Conservation (phyloP, 2,329 filamentous ascomycete genomes). For the Acephala macrosclerotiorum region DNA sequence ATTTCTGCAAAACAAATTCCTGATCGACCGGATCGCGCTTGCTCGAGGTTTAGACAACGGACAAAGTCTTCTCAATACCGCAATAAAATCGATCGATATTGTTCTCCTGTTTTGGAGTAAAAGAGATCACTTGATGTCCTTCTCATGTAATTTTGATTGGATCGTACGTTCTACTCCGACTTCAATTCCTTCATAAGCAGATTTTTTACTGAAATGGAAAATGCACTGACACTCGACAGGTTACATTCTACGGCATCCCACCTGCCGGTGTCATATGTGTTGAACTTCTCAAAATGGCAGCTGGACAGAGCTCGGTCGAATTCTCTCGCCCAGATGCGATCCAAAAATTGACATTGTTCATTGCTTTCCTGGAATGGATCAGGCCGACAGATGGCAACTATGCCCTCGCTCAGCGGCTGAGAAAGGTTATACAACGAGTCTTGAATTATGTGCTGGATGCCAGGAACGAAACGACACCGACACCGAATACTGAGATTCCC, state of each 20-base stretch:
- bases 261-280: slow-evolving; percentile 41
- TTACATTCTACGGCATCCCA: slow-evolving; percentile 38
- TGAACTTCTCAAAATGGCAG: slow-evolving; percentile 38
- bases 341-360: slow-evolving; percentile 42
- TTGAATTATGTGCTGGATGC: slow-evolving; percentile 38
- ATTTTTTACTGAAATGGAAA: too few relatives aligned
- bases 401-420: slow-evolving; percentile 35
- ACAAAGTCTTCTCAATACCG: slow-evolving; percentile 38
- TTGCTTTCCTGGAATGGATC: slow-evolving; percentile 43
- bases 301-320: slow-evolving; percentile 22
- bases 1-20: slow-evolving; percentile 41
- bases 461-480: not conserved
- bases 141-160: slow-evolving; percentile 39
- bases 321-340: slow-evolving; percentile 40
- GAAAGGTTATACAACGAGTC: slow-evolving; percentile 36
- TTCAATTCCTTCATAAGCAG: not conserved
- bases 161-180: slow-evolving; percentile 32
- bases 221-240: slow-evolving; percentile 4
- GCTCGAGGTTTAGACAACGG: slow-evolving; percentile 33
- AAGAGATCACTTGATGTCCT: slow-evolving; percentile 36
- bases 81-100: slow-evolving; percentile 41
- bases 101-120: slow-evolving; percentile 41
- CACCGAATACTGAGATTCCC: slow-evolving; percentile 19
- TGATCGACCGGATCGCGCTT: slow-evolving; percentile 39
- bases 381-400: slow-evolving; percentile 43